Evolutionary conservation across 139 green algal genomes (phyloP).

Genomic region (Astrephomene gubernaculifera): DNA sequence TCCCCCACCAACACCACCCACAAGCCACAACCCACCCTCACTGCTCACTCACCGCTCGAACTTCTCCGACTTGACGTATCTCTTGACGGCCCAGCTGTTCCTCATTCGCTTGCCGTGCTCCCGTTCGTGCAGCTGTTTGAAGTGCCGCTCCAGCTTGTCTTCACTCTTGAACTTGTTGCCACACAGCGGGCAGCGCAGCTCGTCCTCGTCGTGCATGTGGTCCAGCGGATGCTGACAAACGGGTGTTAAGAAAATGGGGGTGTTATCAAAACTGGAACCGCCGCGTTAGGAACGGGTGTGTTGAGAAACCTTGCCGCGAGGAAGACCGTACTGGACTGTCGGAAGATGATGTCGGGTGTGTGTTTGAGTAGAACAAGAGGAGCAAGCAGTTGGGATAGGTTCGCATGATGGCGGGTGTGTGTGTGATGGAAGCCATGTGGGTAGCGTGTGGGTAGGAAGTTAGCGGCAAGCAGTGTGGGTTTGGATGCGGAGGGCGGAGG

Average conservation of each 20-base stretch:
- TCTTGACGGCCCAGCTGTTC: background rate
- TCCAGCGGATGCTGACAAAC: background rate
- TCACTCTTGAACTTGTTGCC: background rate
- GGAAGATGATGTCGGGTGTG: too few relatives aligned
- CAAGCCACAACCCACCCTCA: too few relatives aligned
- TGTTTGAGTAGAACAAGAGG: background rate
- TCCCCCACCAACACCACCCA: too few relatives aligned
- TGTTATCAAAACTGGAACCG: background rate
- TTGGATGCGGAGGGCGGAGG: too few relatives aligned
- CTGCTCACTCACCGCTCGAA: background rate
- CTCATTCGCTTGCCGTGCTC: slow-evolving; percentile 39
- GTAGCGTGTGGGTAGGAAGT: too few relatives aligned
- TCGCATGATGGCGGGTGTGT: background rate
- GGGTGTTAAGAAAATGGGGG: background rate
- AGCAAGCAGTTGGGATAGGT: background rate
- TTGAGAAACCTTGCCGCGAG: background rate
- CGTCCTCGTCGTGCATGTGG: background rate
- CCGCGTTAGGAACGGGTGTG: background rate
- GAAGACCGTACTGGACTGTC: too few relatives aligned
- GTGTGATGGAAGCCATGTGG: too few relatives aligned
- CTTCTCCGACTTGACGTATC: slow-evolving; percentile 24
- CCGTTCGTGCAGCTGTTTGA: slow-evolving; percentile 44
- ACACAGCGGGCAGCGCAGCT: slow-evolving; percentile 23
- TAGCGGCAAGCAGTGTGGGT: too few relatives aligned
- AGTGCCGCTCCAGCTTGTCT: slow-evolving; percentile 31